Percentiles rank a stretch among this genome's conserved stretches.
These are phyloP conservation scores for Piromyces sp. DNA, from an alignment of 192 early-diverging fungal genomes.

Conservation along the genomic window DNA sequence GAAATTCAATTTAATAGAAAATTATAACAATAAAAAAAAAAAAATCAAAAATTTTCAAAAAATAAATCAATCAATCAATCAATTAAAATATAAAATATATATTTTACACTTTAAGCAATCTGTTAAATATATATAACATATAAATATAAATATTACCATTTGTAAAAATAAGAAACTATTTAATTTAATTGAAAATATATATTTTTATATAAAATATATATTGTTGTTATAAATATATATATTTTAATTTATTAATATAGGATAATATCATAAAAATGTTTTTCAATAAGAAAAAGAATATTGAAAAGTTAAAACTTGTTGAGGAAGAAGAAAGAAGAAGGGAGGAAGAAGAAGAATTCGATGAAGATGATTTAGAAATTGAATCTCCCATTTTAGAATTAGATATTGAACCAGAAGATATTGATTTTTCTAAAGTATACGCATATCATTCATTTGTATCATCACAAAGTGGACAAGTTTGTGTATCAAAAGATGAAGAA, in stretches of 20 bases:
- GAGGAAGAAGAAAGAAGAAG: not conserved
- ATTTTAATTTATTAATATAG: not conserved
- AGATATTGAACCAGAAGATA: slow-evolving; percentile 13
- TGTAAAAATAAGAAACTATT: too few species aligned
- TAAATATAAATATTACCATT: too few species aligned
- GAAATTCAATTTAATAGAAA: too few species aligned
- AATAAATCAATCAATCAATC: too few species aligned
- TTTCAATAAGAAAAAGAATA: not conserved
- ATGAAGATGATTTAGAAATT: not conserved
- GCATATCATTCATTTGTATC: slow-evolving; percentile 72
- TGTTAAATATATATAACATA: too few species aligned
- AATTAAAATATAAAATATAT: too few species aligned
- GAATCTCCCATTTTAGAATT: not conserved
- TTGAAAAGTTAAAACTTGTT: not conserved
- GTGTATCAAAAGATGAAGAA: slow-evolving; percentile 56
- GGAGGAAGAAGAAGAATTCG: not conserved
- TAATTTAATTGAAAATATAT: too few species aligned
- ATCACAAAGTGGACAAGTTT: slow-evolving; percentile 73
- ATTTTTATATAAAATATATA: too few species aligned
- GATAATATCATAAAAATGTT: not conserved
- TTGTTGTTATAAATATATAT: not conserved
- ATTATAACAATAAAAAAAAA: too few species aligned
- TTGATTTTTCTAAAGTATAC: slow-evolving; percentile 63
- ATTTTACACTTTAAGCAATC: too few species aligned
- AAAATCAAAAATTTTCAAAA: too few species aligned